Evolutionary conservation across 768 basidiomycete species (phyloP).

Genomic region (Mrakia frigida): DNA sequence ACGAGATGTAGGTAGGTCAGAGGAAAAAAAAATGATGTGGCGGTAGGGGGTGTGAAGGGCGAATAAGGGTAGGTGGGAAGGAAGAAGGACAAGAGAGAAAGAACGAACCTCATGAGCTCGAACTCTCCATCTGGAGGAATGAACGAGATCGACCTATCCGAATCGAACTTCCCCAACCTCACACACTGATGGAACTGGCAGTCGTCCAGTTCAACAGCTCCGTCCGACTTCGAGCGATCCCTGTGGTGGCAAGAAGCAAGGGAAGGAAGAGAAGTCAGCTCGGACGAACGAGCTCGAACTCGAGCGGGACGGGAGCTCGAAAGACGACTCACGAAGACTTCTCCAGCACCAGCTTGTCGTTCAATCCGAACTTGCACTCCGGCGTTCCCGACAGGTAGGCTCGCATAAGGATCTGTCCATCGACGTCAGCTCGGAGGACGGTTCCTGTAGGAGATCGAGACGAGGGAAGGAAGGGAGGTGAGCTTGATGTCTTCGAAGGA

Average conservation of each 20-base stretch:
- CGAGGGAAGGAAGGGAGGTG: background rate
- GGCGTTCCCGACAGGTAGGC: constrained; percentile 91
- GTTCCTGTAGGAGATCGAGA: constrained; percentile 62
- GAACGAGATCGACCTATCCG: constrained; percentile 88
- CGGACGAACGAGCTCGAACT: background rate
- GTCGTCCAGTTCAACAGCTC: constrained; percentile 90
- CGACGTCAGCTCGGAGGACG: constrained; percentile 92
- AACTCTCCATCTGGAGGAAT: constrained; percentile 98
- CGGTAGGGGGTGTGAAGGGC: too few relatives aligned
- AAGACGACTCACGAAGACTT: constrained; percentile 47
- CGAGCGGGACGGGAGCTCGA: background rate
- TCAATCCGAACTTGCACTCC: constrained; percentile 97
- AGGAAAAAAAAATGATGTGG: too few relatives aligned
- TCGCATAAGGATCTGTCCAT: constrained; percentile 98
- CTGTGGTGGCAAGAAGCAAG: background rate
- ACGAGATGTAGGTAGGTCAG: too few relatives aligned
- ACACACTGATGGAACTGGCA: constrained; percentile 99
- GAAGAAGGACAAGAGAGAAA: constrained; percentile 3
- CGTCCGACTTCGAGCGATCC: constrained; percentile 42
- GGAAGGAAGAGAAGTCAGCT: background rate
- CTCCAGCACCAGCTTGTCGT: constrained; percentile 96
- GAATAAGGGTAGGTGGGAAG: background rate
- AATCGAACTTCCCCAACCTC: constrained; percentile 87
- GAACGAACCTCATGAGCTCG: constrained; percentile 82
- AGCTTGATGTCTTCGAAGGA: constrained; percentile 3